Evolutionary conservation across 2,329 filamentous ascomycete species (phyloP), one percentile per base, ranked within the genome.

Genomic region (Dactylellina cionopaga): DNA sequence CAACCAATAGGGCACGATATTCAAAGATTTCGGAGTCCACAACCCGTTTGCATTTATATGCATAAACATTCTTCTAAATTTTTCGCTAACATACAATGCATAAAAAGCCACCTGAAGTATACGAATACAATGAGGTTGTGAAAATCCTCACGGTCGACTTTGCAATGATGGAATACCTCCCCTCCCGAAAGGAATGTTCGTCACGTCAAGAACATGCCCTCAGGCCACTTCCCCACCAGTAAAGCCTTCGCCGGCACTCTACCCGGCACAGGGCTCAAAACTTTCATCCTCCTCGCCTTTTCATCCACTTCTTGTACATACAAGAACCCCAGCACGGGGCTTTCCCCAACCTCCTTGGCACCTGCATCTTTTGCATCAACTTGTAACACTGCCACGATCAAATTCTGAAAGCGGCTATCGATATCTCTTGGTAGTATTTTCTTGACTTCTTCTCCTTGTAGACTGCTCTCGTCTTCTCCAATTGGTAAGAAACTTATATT

Each of bases 291-390:
- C 75, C 88, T 88, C 80, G 90, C 90, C 76, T 90, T 89, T 78
- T 92, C 90, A 78, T 99, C 93, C 2, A 98, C 92, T 74, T 96
- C 75, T 49, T 75, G 77, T 13, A 98, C 90, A 78, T 96, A 97
- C 27, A 97, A 86, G 78, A 96, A 99, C 0, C 95, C 95, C 85
- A 96, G 90, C 27, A 98, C 89, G 63, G 89, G 90, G 5, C 92
- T 88, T 76, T 93, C 90, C 10, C 92, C 86, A 44, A 98, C 88
- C 0, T 87, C 85, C 49, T 91, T 88, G 5, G 90, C 85, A 0
- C 86, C 82, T 0, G 58, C 66, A 72, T 95, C 92, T 47, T 86
- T 88, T 0, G 86, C 81, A 1, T 87, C 85, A 46, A 90, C 92
- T 78, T 92, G 88, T 80, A 96, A 92, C 58, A 99, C 89, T 0